These are phyloP conservation scores for Rhinocladiella similis DNA, from an alignment of 2,329 filamentous ascomycete species.

Conservation along the genomic window DNA sequence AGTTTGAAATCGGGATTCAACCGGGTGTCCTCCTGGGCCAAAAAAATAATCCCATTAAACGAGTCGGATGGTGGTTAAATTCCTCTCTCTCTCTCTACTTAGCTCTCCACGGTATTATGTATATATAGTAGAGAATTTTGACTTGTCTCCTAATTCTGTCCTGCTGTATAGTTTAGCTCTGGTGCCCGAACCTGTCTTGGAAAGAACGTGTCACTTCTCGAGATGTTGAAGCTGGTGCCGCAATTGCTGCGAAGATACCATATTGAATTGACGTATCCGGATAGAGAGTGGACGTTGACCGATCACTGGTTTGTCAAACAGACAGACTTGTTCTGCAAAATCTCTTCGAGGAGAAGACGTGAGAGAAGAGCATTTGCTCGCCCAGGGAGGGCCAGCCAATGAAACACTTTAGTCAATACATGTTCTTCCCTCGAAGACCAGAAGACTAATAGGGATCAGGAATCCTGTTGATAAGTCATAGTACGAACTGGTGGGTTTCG, in stretches of 20 bases:
- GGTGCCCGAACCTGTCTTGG: slow-evolving; percentile 52
- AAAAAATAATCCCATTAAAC: slow-evolving; percentile 50
- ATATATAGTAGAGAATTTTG: too few species aligned
- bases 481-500: too few species aligned
- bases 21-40: slow-evolving; percentile 54
- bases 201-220: slow-evolving; percentile 34
- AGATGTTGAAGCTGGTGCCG: slow-evolving; percentile 34
- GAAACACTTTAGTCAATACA: too few species aligned
- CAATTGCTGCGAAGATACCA: slow-evolving; percentile 33
- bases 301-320: not conserved
- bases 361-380: not conserved
- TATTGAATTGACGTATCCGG: not conserved
- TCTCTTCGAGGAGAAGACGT: not conserved
- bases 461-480: too few species aligned
- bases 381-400: not conserved
- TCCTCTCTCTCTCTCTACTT: slow-evolving; percentile 30
- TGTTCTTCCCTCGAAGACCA: too few species aligned
- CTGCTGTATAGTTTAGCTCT: not conserved
- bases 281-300: not conserved
- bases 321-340: not conserved
- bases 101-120: too few species aligned
- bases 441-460: too few species aligned
- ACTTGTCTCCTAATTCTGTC: too few species aligned
- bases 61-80: slow-evolving; percentile 51
- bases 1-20: slow-evolving; percentile 53